Conservation (phyloP, 441 rosid genomes). For the Adansonia madagascariensis region DNA sequence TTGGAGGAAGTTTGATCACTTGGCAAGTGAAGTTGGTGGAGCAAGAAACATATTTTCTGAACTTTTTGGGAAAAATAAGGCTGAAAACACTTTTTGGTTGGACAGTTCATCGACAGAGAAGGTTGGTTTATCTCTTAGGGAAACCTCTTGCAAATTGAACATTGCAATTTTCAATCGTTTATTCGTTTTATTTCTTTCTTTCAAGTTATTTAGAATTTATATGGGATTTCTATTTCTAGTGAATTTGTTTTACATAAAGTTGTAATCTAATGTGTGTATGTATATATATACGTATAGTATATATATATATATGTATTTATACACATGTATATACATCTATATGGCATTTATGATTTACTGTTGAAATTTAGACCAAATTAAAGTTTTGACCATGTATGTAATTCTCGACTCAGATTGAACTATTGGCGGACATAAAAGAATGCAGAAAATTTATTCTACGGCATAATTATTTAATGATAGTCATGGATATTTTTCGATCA, state of each 20-base stretch:
- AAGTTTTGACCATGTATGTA: neutral
- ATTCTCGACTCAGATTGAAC: neutral
- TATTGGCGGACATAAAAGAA: neutral
- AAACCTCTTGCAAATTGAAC: conserved; percentile 16
- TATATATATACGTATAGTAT: neutral
- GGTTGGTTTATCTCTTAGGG: conserved; percentile 45
- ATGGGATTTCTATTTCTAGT: neutral
- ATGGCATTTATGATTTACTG: neutral
- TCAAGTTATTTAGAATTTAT: neutral
- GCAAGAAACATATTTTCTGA: conserved; percentile 71
- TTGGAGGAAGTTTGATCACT: conserved; percentile 75
- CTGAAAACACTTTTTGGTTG: conserved; percentile 87
- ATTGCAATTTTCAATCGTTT: conserved; percentile 4
- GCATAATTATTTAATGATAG: neutral
- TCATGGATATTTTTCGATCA: neutral
- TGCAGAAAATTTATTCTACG: conserved; percentile 1
- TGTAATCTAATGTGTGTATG: neutral
- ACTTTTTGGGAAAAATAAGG: conserved; percentile 57
- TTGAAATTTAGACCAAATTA: neutral
- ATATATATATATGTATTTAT: neutral
- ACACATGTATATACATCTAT: too few relatives aligned
- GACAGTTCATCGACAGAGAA: conserved; percentile 93
- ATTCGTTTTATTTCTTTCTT: conserved; percentile 19
- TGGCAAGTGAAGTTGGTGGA: conserved; percentile 75
- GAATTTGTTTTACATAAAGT: neutral